Evolutionary conservation across 169 alveolate species (phyloP), one percentile per base, ranked within the genome.

Genomic region (Plasmodium cynomolgi): DNA sequence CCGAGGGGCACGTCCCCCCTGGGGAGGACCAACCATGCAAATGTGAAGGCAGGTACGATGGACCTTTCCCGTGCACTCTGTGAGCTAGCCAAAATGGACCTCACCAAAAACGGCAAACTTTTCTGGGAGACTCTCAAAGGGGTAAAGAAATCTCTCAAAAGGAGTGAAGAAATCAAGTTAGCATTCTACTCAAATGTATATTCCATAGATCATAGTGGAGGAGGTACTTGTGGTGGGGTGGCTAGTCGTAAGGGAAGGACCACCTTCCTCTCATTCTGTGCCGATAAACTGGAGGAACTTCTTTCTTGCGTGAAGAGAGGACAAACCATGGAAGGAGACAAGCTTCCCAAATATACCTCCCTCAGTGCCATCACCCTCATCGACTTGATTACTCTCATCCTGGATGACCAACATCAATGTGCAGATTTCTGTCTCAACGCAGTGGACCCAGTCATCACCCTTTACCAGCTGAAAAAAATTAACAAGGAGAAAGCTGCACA

Each of bases 351-450:
- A 15, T 29, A 85, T 39, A 44, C 80, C 41, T 41, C 37, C 58
- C 79, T 50, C 29, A 26, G 81, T 75, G 15, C 37, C 41, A 33
- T n/a, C 44, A 13, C 17, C 26, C 56, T 85, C 58, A 75, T 68
- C 62, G 93, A 75, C 11, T 74, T 85, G 37, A 17, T 85, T 20
- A 85, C 68, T 7, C 7, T 85, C 34, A 47, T 75, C 23, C 80
- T 85, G 26, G 84, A 85, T 11, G 58, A 75, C 1, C 8, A 50
- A 23, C 81, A 31, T 15, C 33, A 75, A 31, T 85, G 58, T 50
- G 37, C 93, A 5, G 93, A 85, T 75, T 85, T 85, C 34, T 85
- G 93, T 39, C 54, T 85, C 3, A 31, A 20, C 5, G 84, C 85
- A 29, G 15, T 85, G 7, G 73, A 73, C 34, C 93, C 93, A 2